These are phyloP conservation scores for Penicillium canescens DNA, from an alignment of 495 filamentous ascomycete genomes.

Conservation along the genomic window DNA sequence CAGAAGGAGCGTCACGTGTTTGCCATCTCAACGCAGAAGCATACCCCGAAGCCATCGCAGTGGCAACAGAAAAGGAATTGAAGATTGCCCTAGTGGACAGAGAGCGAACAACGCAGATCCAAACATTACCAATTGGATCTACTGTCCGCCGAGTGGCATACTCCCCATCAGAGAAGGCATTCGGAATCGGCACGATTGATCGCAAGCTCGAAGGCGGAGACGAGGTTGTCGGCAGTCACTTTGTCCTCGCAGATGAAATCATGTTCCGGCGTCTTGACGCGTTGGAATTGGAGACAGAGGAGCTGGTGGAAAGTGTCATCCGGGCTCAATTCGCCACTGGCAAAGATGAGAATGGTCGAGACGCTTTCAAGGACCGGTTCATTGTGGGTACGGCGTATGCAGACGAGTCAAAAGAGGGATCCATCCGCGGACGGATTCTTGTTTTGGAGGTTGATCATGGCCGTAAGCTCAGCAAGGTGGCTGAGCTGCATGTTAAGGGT, in stretches of 20 bases:
- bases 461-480: slow-evolving; percentile 65
- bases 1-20: slow-evolving; percentile 76
- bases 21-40: slow-evolving; percentile 80
- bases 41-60: slow-evolving; percentile 76
- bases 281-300: slow-evolving; percentile 56
- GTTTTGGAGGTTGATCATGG: slow-evolving; percentile 80
- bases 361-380: slow-evolving; percentile 65
- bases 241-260: slow-evolving; percentile 62
- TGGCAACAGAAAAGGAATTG: slow-evolving; percentile 74
- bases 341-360: slow-evolving; percentile 45
- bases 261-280: slow-evolving; percentile 55
- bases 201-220: slow-evolving; percentile 55
- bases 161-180: slow-evolving; percentile 73
- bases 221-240: slow-evolving; percentile 59
- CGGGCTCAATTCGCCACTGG: slow-evolving; percentile 72
- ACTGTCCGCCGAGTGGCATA: slow-evolving; percentile 88
- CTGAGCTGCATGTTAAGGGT: slow-evolving; percentile 65
- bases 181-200: slow-evolving; percentile 83
- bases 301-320: slow-evolving; percentile 84
- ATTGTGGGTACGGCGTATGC: slow-evolving; percentile 83
- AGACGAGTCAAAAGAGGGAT: slow-evolving; percentile 52
- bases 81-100: slow-evolving; percentile 82
- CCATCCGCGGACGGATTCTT: slow-evolving; percentile 73
- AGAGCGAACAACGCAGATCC: slow-evolving; percentile 83
- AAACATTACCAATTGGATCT: slow-evolving; percentile 72